Evolutionary conservation across 2,329 filamentous ascomycete species (phyloP), one percentile per base, ranked within the genome.

Genomic region (Calycina marina): DNA sequence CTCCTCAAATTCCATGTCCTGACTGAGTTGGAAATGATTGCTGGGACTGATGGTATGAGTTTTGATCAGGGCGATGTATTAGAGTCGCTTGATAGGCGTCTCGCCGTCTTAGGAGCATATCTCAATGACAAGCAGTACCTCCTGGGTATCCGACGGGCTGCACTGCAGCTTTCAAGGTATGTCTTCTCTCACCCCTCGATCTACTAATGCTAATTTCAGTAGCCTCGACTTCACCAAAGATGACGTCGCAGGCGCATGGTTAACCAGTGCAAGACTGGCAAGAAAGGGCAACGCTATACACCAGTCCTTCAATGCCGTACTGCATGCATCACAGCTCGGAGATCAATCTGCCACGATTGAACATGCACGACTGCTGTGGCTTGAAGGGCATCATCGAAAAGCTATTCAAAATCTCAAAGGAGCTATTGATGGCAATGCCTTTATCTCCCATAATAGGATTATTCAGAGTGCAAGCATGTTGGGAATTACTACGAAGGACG

Each of bases 61-160:
- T 33, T 33, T 6, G 35, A 43, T n/a, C 42, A 41, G 6, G 47
- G 63, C 32, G 55, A 56, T 25, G 56, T 57, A 29, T 52, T 78
- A 5, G 61, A 65, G 31, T 65, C 65, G 14, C 54, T 94, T 4
- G 67, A 79, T 39, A 72, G 78, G 28, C 75, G 90, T n/a, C 60
- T 98, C n/a, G 81, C 86, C 43, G 68, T 92, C 1, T 62, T 98
- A 2, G 90, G 92, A 1, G 82, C 85, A 1, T 93, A 90, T 47
- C 77, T 86, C 22, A 72, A 76, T 32, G 86, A 98, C 52, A 98
- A 98, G 53, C 88, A 94, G 51, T 96, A 93, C 51, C 58, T 98
- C 6, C 63, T 99, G 16, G 81, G 85, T 1, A 67, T 96, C 25
- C 73, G 86, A 35, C 70, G 90, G 44, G 88, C 90, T 14, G 72